Evolutionary conservation across 768 basidiomycete species (phyloP), one percentile per base, ranked within the genome.

Genomic region (Lactarius tabidus): DNA sequence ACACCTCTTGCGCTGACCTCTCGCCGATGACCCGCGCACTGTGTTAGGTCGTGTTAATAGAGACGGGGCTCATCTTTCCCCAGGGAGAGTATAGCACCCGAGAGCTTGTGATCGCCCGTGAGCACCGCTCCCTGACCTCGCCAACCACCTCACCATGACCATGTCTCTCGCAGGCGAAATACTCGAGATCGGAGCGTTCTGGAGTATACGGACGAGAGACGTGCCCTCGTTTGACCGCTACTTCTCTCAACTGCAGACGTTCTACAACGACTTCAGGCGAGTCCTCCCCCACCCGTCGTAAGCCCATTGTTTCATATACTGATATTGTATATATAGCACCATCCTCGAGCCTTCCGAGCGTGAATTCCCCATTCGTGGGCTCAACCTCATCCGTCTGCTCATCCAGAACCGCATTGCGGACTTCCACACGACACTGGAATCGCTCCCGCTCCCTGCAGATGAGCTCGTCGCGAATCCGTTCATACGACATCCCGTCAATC

Each of bases 331-430:
- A 12, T n/a, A 53, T 53, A 88, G 93, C 75, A 80, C 86, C 60
- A 77, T 80, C 66, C 86, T 98, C 48, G 90, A 92, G 1, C 87
- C 85, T 3, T 98, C 96, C 18, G 85, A 88, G 65, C 87, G 90
- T 74, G 92, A 95, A 78, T 91, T 86, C 69, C 85, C 94, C 55
- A 87, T 97, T 64, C 89, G 92, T 57, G 95, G 95, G 7, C 86
- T 99, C 38, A 90, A 96, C 74, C 91, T 99, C 75, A 93, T 98
- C 73, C 90, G 92, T 54, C 86, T 98, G 65, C 87, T 99, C 71
- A 93, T 93, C 10, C 92, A 93, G 75, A 97, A 97, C 76, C 88
- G 93, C 73, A 96, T 98, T 70, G 95, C 96, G 38, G 93, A 96
- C 75, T 98, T 98, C 79, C 96, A 99, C 76, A 97, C 95, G 26